These are phyloP conservation scores for Backusella morwellensis DNA, from an alignment of 192 early-diverging fungal genomes.

Conservation along the genomic window DNA sequence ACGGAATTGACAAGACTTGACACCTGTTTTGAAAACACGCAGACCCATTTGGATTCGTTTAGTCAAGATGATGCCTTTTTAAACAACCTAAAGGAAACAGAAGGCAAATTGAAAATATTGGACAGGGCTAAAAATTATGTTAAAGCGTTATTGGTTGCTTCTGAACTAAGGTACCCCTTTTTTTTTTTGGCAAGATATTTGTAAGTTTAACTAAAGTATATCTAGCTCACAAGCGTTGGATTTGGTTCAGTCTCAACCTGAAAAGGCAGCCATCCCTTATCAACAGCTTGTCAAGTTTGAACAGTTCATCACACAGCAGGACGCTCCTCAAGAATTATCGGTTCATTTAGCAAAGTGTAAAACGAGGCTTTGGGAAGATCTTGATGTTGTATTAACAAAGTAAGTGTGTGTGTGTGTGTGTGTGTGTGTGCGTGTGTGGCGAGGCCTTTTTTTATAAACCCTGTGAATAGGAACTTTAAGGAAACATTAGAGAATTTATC, in stretches of 20 bases:
- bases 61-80: not conserved
- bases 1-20: not conserved
- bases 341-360: slow-evolving; percentile 30
- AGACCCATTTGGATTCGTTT: not conserved
- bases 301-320: slow-evolving; percentile 18
- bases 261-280: slow-evolving; percentile 42
- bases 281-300: slow-evolving; percentile 37
- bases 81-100: not conserved
- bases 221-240: slow-evolving; percentile 33
- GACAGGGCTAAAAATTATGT: slow-evolving; percentile 31
- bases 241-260: slow-evolving; percentile 37
- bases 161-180: slow-evolving; percentile 39
- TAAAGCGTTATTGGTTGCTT: slow-evolving; percentile 37
- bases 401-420: slow-evolving; percentile 9
- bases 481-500: not conserved
- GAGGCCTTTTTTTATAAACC: not conserved
- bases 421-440: not conserved
- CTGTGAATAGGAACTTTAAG: slow-evolving; percentile 15
- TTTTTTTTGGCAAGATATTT: not conserved
- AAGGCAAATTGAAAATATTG: not conserved
- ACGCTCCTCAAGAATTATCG: slow-evolving; percentile 28
- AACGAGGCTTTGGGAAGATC: slow-evolving; percentile 41
- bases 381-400: slow-evolving; percentile 45
- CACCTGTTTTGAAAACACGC: not conserved
- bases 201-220: not conserved